A percentile compares a stretch with the other conserved stretches of the same genome.
These are phyloP conservation scores for Jackrogersella multiformis DNA, from an alignment of 495 filamentous ascomycete species.

Conservation along the genomic window DNA sequence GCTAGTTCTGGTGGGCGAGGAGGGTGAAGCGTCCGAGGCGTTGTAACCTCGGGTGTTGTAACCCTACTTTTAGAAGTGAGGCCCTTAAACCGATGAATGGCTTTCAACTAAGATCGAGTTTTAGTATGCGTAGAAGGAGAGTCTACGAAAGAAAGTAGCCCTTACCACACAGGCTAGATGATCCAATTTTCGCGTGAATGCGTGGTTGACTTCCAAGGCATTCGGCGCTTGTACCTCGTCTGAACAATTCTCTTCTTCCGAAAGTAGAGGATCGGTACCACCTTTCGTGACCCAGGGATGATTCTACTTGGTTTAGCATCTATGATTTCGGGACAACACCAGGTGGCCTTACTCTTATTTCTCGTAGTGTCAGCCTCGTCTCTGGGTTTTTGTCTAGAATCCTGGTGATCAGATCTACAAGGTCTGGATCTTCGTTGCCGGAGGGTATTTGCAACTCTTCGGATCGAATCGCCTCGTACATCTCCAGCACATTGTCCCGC, in stretches of 20 bases:
- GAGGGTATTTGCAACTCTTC: slow-evolving; percentile 63
- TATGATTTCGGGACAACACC: slow-evolving; percentile 1
- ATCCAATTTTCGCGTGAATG: slow-evolving; percentile 87
- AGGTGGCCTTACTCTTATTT: slow-evolving; percentile 72
- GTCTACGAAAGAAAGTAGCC: slow-evolving; percentile 6
- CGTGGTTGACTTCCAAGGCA: slow-evolving; percentile 85
- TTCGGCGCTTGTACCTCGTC: slow-evolving; percentile 82
- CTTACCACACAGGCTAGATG: slow-evolving; percentile 85
- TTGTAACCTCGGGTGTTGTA: slow-evolving; percentile 9
- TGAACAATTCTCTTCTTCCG: slow-evolving; percentile 86
- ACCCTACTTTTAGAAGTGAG: slow-evolving; percentile 54
- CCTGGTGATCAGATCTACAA: slow-evolving; percentile 71
- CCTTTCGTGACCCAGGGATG: slow-evolving; percentile 94
- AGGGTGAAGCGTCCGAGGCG: slow-evolving; percentile 11
- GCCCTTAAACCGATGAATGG: slow-evolving; percentile 84
- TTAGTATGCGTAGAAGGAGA: slow-evolving; percentile 10
- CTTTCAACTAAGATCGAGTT: slow-evolving; percentile 75
- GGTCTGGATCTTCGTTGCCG: slow-evolving; percentile 66
- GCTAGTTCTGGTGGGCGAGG: slow-evolving; percentile 10
- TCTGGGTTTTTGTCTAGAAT: slow-evolving; percentile 80
- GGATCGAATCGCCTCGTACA: slow-evolving; percentile 86
- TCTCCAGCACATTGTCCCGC: slow-evolving; percentile 76
- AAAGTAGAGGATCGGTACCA: slow-evolving; percentile 81
- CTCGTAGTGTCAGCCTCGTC: slow-evolving; percentile 82
- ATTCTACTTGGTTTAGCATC: slow-evolving; percentile 61